These are phyloP conservation scores for Blastobotrys arbuscula DNA, from an alignment of 1,139 yeast species.

Conservation along the genomic window DNA sequence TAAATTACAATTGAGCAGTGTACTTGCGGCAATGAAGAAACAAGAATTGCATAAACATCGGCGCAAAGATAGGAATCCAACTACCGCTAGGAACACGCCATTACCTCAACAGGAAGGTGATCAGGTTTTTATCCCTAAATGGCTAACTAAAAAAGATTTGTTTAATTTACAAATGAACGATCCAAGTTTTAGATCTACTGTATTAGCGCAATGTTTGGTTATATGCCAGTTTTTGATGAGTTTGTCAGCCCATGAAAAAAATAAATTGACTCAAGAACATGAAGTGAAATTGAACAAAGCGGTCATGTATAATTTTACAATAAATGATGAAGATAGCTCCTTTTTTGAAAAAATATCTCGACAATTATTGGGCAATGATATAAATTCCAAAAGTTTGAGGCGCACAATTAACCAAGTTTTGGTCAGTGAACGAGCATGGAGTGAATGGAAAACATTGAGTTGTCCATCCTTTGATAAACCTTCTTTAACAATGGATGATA, in stretches of 20 bases:
- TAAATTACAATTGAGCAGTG: constrained; percentile 19
- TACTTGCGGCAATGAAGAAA: constrained; percentile 15
- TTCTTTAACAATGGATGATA: constrained; percentile 15
- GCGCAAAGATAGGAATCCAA: background rate
- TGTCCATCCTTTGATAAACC: constrained; percentile 32
- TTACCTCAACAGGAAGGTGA: background rate
- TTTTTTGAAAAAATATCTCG: constrained; percentile 18
- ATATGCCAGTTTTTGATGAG: constrained; percentile 30
- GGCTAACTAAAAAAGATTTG: constrained; percentile 34
- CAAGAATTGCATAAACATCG: constrained; percentile 11
- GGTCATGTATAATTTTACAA: constrained; percentile 24
- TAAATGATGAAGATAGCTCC: constrained; percentile 21
- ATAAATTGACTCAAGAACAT: constrained; percentile 17
- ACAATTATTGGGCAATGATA: background rate
- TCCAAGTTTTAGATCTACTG: constrained; percentile 31
- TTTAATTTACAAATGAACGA: constrained; percentile 36
- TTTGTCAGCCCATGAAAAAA: constrained; percentile 21
- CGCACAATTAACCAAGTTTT: constrained; percentile 17
- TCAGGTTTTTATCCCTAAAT: constrained; percentile 32
- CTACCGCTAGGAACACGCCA: constrained; percentile 5
- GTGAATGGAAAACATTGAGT: constrained; percentile 32
- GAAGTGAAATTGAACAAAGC: constrained; percentile 25
- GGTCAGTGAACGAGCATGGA: constrained; percentile 32
- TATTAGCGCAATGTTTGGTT: constrained; percentile 31
- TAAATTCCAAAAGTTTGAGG: background rate